A percentile compares a stretch with the other conserved stretches of the same genome.
Conservation (phyloP, 2,329 filamentous ascomycete species). For the Botrytis tulipae region DNA sequence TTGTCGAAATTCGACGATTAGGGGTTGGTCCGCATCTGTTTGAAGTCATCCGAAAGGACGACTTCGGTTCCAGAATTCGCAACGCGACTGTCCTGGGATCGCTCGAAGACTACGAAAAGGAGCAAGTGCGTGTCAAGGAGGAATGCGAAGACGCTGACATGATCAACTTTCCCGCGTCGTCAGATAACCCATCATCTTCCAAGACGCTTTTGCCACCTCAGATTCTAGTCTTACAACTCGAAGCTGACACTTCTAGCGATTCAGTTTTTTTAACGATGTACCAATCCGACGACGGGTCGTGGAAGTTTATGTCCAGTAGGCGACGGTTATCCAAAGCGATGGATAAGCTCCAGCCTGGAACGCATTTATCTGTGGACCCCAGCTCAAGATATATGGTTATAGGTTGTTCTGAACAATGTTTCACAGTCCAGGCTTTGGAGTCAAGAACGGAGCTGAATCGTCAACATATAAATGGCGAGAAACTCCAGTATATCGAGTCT, state of each 20-base stretch:
- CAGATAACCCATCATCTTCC: neutral
- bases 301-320: slow-evolving; percentile 51
- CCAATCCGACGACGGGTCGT: slow-evolving; percentile 44
- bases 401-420: slow-evolving; percentile 65
- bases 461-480: slow-evolving; percentile 47
- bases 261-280: slow-evolving; percentile 74
- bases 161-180: slow-evolving; percentile 3
- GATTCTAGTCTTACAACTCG: slow-evolving; percentile 72
- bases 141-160: slow-evolving; percentile 25
- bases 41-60: slow-evolving; percentile 71
- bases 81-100: slow-evolving; percentile 74
- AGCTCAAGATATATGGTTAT: slow-evolving; percentile 67
- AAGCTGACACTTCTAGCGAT: slow-evolving; percentile 54
- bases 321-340: slow-evolving; percentile 51
- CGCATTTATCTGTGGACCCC: slow-evolving; percentile 73
- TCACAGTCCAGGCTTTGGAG: slow-evolving; percentile 71
- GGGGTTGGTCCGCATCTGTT: slow-evolving; percentile 66
- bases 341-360: slow-evolving; percentile 55
- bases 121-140: slow-evolving; percentile 40
- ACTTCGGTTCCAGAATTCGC: slow-evolving; percentile 77
- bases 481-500: slow-evolving; percentile 58
- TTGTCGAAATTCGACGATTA: slow-evolving; percentile 78
- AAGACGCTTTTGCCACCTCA: slow-evolving; percentile 65
- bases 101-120: slow-evolving; percentile 41
- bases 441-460: slow-evolving; percentile 50